Conservation (phyloP, 441 rosid genomes). For the Euphorbia schlechtendalii region DNA sequence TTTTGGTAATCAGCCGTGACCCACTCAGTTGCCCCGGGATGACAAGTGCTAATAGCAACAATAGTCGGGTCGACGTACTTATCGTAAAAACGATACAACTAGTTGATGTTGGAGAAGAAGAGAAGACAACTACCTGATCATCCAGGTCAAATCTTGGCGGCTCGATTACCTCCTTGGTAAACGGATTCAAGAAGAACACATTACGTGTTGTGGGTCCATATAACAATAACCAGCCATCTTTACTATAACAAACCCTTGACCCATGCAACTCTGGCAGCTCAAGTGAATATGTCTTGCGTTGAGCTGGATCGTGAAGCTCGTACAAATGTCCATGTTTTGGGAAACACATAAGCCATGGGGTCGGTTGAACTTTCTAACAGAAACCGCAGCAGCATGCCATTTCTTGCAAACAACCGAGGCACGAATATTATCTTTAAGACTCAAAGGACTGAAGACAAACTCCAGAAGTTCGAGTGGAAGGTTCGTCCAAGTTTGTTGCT, state of each 20-base stretch:
- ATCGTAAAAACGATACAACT: conserved; percentile 41
- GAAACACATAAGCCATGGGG: too few species aligned
- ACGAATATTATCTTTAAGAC: conserved; percentile 46
- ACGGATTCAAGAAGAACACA: conserved; percentile 67
- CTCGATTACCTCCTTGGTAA: conserved; percentile 37
- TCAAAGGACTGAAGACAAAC: conserved; percentile 33
- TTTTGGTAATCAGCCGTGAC: conserved; percentile 46
- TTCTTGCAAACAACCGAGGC: conserved; percentile 63
- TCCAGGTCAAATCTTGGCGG: conserved; percentile 47
- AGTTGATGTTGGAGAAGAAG: conserved; percentile 46
- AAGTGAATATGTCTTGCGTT: conserved; percentile 38
- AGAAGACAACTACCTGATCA: conserved; percentile 51
- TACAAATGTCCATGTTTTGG: conserved; percentile 38
- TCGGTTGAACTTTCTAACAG: conserved; percentile 43
- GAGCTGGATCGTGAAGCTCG: conserved; percentile 57
- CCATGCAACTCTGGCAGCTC: conserved; percentile 56
- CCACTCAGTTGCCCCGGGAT: conserved; percentile 52
- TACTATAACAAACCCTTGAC: conserved; percentile 57
- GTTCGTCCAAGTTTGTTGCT: conserved; percentile 39
- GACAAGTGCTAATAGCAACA: conserved; percentile 50
- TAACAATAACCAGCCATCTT: conserved; percentile 66
- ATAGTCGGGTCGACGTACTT: conserved; percentile 32
- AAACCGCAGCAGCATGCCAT: conserved; percentile 46
- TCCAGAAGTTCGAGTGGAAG: too few species aligned
- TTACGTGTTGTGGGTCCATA: conserved; percentile 36